These are phyloP conservation scores for Ceratocystis albifundus DNA, from an alignment of 2,329 filamentous ascomycete species.

Conservation along the genomic window DNA sequence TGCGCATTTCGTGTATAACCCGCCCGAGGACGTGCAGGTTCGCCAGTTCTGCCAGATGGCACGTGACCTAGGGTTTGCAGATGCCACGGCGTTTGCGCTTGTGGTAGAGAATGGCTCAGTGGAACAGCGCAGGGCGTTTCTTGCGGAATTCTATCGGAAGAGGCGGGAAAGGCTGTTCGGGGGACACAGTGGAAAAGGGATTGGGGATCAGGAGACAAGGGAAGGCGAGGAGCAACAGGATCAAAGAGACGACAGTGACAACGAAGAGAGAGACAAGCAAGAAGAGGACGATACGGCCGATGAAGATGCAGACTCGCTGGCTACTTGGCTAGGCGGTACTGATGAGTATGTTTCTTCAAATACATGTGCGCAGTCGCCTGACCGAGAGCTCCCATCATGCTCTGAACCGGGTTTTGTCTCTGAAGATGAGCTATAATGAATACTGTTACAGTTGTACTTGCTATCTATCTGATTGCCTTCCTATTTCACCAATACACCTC, in stretches of 20 bases:
- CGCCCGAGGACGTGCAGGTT: conserved; percentile 59
- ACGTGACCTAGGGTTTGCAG: conserved; percentile 60
- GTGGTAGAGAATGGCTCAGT: conserved; percentile 86
- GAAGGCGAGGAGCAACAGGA: conserved; percentile 13
- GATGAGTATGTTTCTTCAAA: neutral
- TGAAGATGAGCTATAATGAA: conserved; percentile 32
- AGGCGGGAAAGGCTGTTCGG: conserved; percentile 44
- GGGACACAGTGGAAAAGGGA: conserved; percentile 16
- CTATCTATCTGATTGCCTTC: neutral
- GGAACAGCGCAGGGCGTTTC: conserved; percentile 62
- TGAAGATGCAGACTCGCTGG: conserved; percentile 22
- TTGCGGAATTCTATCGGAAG: conserved; percentile 68
- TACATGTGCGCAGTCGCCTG: neutral
- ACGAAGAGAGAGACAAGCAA: neutral
- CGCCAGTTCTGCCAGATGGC: conserved; percentile 92
- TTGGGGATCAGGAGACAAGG: conserved; percentile 15
- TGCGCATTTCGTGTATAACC: conserved; percentile 48
- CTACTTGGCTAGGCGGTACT: neutral
- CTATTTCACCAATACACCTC: conserved; percentile 44
- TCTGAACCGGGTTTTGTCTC: conserved; percentile 31
- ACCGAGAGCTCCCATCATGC: neutral
- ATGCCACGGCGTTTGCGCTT: conserved; percentile 73
- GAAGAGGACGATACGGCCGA: neutral
- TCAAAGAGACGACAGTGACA: neutral
- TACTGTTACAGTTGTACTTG: neutral